Conservation (phyloP, 225 moss, liverwort and hornwort genomes). For the Neckera pumila region DNA sequence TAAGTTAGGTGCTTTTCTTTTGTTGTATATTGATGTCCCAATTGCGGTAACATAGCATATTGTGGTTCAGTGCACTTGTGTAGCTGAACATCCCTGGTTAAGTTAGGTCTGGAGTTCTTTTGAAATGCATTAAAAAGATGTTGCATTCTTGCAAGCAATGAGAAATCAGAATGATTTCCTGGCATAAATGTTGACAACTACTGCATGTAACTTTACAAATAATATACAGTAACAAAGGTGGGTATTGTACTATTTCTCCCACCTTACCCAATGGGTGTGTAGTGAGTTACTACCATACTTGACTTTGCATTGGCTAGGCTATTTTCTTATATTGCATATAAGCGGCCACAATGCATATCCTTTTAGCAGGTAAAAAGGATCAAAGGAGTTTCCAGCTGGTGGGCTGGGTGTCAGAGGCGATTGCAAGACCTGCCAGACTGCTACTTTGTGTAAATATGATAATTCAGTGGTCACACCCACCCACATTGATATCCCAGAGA, state of each 20-base stretch:
- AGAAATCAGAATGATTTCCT: too few relatives aligned
- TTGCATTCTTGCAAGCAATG: too few relatives aligned
- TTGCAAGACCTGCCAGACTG: neutral
- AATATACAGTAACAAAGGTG: too few relatives aligned
- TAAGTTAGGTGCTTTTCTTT: conserved; percentile 4
- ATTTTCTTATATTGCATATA: too few relatives aligned
- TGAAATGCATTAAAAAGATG: neutral
- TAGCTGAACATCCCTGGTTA: neutral
- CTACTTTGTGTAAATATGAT: neutral
- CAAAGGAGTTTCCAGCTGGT: neutral
- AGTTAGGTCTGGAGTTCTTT: neutral
- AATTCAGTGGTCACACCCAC: conserved; percentile 12
- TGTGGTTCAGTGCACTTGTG: neutral
- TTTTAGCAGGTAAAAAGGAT: neutral
- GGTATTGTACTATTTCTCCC: neutral
- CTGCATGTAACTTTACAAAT: neutral
- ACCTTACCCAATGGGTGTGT: neutral
- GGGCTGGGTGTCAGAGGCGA: neutral
- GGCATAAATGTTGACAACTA: neutral
- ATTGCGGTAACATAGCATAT: neutral
- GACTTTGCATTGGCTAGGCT: too few relatives aligned
- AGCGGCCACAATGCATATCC: neutral
- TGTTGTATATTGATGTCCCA: neutral
- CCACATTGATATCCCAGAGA: neutral
- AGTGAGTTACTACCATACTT: neutral